Base-by-base conservation (phyloP, 2,329 filamentous ascomycete species). In the Phoma herbarum region DNA sequence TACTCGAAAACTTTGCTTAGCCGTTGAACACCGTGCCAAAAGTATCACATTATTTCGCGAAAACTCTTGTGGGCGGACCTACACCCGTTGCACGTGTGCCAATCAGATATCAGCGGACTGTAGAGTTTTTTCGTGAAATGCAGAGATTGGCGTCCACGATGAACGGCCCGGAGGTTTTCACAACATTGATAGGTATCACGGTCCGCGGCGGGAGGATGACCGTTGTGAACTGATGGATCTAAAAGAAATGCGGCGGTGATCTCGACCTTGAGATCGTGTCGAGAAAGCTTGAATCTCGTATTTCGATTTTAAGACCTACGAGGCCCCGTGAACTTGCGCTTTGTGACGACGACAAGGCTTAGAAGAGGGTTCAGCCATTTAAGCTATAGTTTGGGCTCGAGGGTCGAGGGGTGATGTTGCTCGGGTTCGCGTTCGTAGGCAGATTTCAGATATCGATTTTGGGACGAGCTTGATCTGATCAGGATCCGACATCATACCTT, bases 181-280 rank as follows among this genome's bases (percentile, higher is more conserved):
- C 5, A 7, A n/a, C 31, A 35, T 31, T 31, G n/a, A n/a, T n/a
- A 11, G 29, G 8, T 18, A 20, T 18, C 16, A 14, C 53, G 47
- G 47, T 25, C 46, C 47, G 42, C 42, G 25, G 46, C 41, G 53
- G 52, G 33, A 57, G 41, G 22, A 45, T 35, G 46, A 14, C 23
- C 18, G 37, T 44, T 50, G 14, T 25, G 29, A 28, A 8, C 25
- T 39, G 37, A n/a, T 41, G 23, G 22, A 1, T 55, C n/a, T 42
- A 4, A 25, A 25, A 20, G 20, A 53, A 44, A 16, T 39, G 50
- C 29, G 29, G n/a, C 5, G n/a, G 6, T 29, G 41, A 29, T 52
- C 22, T 52, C 23, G 31, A 53, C 51, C 25, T 33, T 25, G 26
- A n/a, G 42, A 29, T 45, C 23, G 50, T 29, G 12, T 45, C 20